A percentile compares a stretch with the other conserved stretches of the same genome.
These are phyloP conservation scores for Clathrus columnatus DNA, from an alignment of 768 basidiomycete genomes.

Conservation along the genomic window DNA sequence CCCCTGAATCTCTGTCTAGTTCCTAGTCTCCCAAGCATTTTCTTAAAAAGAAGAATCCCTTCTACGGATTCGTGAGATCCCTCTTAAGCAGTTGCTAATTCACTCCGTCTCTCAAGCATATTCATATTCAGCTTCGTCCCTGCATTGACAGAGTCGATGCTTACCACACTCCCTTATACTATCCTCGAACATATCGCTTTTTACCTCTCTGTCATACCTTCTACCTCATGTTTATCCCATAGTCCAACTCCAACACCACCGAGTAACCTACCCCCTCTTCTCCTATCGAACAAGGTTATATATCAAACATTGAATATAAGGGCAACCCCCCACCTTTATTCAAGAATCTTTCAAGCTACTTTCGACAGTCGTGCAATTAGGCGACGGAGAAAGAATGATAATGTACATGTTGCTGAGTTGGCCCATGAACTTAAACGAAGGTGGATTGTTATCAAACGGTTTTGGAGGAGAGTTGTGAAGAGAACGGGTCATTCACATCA, in stretches of 20 bases:
- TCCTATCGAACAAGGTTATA: slow-evolving; percentile 34
- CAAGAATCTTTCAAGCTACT: slow-evolving; percentile 42
- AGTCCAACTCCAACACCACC: slow-evolving; percentile 52
- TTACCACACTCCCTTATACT: slow-evolving; percentile 33
- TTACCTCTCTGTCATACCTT: slow-evolving; percentile 32
- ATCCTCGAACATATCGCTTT: slow-evolving; percentile 44
- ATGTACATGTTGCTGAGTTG: neutral
- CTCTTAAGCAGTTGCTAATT: neutral
- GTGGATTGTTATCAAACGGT: slow-evolving; percentile 11
- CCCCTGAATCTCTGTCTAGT: neutral
- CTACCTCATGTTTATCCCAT: no score
- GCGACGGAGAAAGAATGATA: slow-evolving; percentile 36
- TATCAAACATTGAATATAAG: slow-evolving; percentile 25
- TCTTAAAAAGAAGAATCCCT: no score
- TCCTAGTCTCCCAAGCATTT: neutral
- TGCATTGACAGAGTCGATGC: neutral
- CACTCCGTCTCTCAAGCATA: neutral
- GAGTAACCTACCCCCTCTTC: slow-evolving; percentile 36
- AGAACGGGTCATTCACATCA: no score
- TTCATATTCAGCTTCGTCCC: neutral
- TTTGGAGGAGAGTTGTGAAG: slow-evolving; percentile 3
- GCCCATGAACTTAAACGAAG: slow-evolving; percentile 11
- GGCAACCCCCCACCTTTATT: slow-evolving; percentile 33
- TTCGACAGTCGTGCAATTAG: slow-evolving; percentile 47
- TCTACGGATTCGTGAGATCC: neutral